Conservation (phyloP, 768 basidiomycete genomes). For the Pisolithus albus region DNA sequence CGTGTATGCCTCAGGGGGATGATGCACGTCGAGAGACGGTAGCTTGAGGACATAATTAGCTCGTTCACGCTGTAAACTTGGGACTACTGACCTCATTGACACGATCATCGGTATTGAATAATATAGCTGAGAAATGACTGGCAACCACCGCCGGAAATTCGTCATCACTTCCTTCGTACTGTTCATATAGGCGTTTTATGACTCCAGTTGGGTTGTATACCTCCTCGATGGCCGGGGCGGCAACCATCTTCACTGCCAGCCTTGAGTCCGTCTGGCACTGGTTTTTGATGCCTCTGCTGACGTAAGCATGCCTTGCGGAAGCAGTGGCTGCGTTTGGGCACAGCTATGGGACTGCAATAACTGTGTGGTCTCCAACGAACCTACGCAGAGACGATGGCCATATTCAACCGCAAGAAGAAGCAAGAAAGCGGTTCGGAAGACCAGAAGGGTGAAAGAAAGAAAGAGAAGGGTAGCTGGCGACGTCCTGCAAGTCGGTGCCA, state of each 20-base stretch:
- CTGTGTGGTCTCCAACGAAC: not conserved
- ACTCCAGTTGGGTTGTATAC: slow-evolving; percentile 42
- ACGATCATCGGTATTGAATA: slow-evolving; percentile 31
- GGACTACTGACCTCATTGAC: slow-evolving; percentile 17
- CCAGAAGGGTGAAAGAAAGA: slow-evolving; percentile 49
- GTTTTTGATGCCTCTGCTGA: not conserved
- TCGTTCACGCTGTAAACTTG: slow-evolving; percentile 1
- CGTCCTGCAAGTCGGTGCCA: slow-evolving; percentile 69
- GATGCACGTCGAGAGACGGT: slow-evolving; percentile 41
- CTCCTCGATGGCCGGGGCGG: slow-evolving; percentile 41
- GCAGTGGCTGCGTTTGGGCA: not conserved
- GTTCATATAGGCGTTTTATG: slow-evolving; percentile 43
- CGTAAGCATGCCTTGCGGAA: not conserved
- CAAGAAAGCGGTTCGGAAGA: slow-evolving; percentile 30
- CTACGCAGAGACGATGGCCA: slow-evolving; percentile 36
- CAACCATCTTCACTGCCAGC: slow-evolving; percentile 40
- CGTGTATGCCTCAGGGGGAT: slow-evolving; percentile 43
- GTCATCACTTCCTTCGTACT: slow-evolving; percentile 12
- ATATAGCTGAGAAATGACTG: slow-evolving; percentile 40
- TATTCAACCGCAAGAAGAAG: slow-evolving; percentile 51
- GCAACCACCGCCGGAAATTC: slow-evolving; percentile 39
- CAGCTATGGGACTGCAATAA: slow-evolving; percentile 1
- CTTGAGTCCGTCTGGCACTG: not conserved
- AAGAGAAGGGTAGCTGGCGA: slow-evolving; percentile 78
- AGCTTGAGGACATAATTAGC: slow-evolving; percentile 37